phyloP scores from a whole-genome alignment of 2,329 filamentous ascomycete species.

The Pseudocercospora vitis region DNA sequence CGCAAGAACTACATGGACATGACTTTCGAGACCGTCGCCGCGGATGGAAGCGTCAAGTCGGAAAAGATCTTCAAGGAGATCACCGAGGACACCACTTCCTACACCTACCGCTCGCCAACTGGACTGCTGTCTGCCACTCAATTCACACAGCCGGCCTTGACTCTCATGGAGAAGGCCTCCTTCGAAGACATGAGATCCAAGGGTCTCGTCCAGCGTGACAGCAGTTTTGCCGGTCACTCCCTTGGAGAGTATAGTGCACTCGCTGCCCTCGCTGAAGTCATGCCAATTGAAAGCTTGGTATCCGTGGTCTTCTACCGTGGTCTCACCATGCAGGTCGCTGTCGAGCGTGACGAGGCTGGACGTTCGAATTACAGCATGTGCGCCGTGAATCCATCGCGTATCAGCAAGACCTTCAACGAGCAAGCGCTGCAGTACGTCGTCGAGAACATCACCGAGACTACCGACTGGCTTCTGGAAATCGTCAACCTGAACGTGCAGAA shows the following conservation, averaged over 20 bases:
- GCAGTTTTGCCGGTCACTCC: constrained; percentile 96
- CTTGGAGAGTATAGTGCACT: constrained; percentile 97
- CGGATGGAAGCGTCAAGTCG: constrained; percentile 91
- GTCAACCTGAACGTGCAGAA: constrained; percentile 87
- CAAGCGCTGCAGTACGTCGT: constrained; percentile 95
- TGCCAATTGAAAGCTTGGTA: constrained; percentile 98
- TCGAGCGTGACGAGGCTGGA: constrained; percentile 89
- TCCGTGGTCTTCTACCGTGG: constrained; percentile 99
- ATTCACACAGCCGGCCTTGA: constrained; percentile 96
- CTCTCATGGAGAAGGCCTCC: constrained; percentile 98
- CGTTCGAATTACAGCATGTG: constrained; percentile 99
- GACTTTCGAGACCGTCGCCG: constrained; percentile 97
- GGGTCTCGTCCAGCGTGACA: constrained; percentile 92
- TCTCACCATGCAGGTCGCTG: constrained; percentile 97
- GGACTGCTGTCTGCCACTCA: constrained; percentile 95
- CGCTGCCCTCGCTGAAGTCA: constrained; percentile 92
- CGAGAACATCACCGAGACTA: constrained; percentile 89
- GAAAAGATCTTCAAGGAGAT: constrained; percentile 99
- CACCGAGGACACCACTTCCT: constrained; percentile 85
- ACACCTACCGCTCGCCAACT: constrained; percentile 94
- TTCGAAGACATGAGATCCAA: constrained; percentile 99
- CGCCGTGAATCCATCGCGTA: constrained; percentile 95
- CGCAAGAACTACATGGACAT: constrained; percentile 99
- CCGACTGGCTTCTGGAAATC: constrained; percentile 94
- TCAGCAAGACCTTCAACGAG: constrained; percentile 98